Base-by-base conservation (phyloP, 495 filamentous ascomycete genomes). In the Gamarada debralockiae region DNA sequence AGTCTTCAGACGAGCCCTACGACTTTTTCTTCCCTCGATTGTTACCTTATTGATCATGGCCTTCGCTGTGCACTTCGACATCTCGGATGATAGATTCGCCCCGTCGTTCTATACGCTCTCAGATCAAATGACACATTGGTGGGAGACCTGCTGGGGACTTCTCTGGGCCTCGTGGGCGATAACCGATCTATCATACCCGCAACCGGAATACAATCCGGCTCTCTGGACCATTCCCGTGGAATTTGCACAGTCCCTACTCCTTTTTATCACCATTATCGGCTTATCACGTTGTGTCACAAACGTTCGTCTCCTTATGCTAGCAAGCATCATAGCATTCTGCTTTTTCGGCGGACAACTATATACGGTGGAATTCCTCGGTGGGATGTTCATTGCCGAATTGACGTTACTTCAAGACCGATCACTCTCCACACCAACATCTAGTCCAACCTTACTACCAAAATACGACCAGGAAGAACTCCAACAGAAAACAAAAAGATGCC, bases 171-270 rank as follows among this genome's bases (percentile, higher is more conserved):
- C 80, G 5, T 72, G 70, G 33, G 67, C 68, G 23, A 66, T 84
- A 13, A 65, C 63, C 33, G 70, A 71, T 17, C 53, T 71, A 0
- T 77, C 74, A 47, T 75, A 82, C 62, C 71, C 73, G 39, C 72
- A 77, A 22, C 66, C 55, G 31, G 14, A 18, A 17, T 84, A 86
- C 58, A 84, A 87, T 46, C 77, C 82, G 4, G 83, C 86, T 53
- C 68, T 87, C 0, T 88, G 84, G 84, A 88, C 84, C 21, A 85
- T 88, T n/a, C 84, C 84, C 0, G 75, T 87, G 22, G 84, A 88
- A 61, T 85, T 86, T 55, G 71, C 80, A 45, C 76, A 76, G 53
- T 84, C 81, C 8, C 77, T 88, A 55, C 68, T 85, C 41, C 71
- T 88, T 3, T 88, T 88, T 64, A 59, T 85, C 40, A 72, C 73